phyloP scores from a whole-genome alignment of 169 alveolate species.

The Cryptosporidium canis region DNA sequence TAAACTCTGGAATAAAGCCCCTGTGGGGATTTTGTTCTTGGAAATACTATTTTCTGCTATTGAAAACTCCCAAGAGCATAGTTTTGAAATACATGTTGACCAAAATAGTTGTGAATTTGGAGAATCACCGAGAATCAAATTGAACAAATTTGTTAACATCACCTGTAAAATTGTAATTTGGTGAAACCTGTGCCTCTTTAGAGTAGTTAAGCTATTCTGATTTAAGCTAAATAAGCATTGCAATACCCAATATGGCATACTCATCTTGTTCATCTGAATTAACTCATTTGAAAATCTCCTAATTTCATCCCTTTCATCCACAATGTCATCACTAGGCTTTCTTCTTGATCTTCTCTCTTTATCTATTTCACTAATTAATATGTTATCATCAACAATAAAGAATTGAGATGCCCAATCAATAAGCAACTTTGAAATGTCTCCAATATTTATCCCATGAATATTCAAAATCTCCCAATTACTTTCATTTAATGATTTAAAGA shows the following conservation, averaged over 20 bases:
- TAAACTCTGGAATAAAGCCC: slow-evolving; percentile 35
- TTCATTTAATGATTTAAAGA: slow-evolving; percentile 21
- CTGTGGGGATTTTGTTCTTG: slow-evolving; percentile 45
- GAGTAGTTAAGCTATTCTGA: slow-evolving; percentile 1
- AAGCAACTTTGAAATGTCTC: slow-evolving; percentile 26
- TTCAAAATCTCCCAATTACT: slow-evolving; percentile 53
- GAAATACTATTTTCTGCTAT: slow-evolving; percentile 54
- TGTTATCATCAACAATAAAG: slow-evolving; percentile 16
- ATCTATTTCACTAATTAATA: neutral
- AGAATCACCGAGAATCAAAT: slow-evolving; percentile 60
- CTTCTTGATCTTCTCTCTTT: neutral
- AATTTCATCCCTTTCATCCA: neutral
- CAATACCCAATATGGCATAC: slow-evolving; percentile 62
- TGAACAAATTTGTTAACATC: slow-evolving; percentile 42
- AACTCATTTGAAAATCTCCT: neutral
- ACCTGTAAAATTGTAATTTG: slow-evolving; percentile 60
- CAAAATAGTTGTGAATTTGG: slow-evolving; percentile 68
- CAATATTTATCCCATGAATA: slow-evolving; percentile 5
- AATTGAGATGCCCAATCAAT: slow-evolving; percentile 57
- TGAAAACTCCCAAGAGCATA: slow-evolving; percentile 47
- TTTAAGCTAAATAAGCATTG: slow-evolving; percentile 39
- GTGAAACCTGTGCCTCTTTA: slow-evolving; percentile 43
- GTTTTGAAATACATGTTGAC: slow-evolving; percentile 57
- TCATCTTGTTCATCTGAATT: neutral
- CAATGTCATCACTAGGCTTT: neutral